phyloP scores from a whole-genome alignment of 1,284 basidiomycete genomes.

The Sporisorium graminicola region DNA sequence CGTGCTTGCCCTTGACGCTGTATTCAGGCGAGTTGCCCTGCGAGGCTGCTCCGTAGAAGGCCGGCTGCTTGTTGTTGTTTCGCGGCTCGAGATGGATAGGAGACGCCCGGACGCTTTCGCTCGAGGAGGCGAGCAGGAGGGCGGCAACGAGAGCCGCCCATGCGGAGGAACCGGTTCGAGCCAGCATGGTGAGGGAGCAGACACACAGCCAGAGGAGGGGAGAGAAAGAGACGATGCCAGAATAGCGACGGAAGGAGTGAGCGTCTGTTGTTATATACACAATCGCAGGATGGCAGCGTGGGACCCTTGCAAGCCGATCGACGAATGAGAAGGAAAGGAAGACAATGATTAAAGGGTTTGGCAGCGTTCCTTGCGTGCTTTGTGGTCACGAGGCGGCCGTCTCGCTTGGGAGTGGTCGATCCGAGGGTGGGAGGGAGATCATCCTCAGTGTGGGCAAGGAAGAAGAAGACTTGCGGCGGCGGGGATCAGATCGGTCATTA shows the following conservation, averaged over 20 bases:
- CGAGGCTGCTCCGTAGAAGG: conserved; percentile 52
- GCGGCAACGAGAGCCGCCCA: conserved; percentile 16
- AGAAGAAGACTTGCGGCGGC: neutral
- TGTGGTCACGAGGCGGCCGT: conserved; percentile 20
- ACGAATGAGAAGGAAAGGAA: conserved; percentile 4
- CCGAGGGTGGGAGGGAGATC: neutral
- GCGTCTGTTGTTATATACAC: neutral
- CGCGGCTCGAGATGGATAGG: conserved; percentile 23
- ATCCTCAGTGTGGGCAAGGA: neutral
- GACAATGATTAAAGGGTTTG: neutral
- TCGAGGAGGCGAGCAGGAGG: conserved; percentile 1
- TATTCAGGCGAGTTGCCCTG: conserved; percentile 55
- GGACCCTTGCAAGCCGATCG: neutral
- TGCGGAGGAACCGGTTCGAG: neutral
- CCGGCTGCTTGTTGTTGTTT: conserved; percentile 18
- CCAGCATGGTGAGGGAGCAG: conserved; percentile 4
- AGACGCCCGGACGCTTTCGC: neutral
- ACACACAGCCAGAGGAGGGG: neutral
- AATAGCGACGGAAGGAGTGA: neutral
- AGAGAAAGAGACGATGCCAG: neutral
- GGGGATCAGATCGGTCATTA: too few species aligned
- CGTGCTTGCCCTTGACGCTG: conserved; percentile 47
- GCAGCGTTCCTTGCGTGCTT: conserved; percentile 17
- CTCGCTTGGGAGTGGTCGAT: conserved; percentile 8
- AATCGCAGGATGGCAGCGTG: neutral